Conservation (phyloP, 257 asterid genomes). For the Solanum lignicaule region DNA sequence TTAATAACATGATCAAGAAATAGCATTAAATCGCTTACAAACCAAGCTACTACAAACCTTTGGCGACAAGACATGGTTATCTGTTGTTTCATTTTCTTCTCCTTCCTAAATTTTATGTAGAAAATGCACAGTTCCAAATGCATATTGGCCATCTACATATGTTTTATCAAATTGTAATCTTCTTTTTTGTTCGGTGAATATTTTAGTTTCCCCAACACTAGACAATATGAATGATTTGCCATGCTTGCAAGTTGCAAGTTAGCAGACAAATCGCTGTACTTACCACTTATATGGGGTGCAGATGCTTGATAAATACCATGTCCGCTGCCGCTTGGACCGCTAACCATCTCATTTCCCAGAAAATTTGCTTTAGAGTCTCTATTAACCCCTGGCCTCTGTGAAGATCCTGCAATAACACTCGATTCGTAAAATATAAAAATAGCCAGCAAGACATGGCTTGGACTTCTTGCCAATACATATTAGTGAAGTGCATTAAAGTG, state of each 20-base stretch:
- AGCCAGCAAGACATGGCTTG: background rate
- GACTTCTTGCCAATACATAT: background rate
- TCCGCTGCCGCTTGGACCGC: conserved; percentile 47
- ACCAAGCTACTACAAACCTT: background rate
- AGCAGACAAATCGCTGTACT: background rate
- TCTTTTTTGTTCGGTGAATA: background rate
- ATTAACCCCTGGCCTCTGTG: conserved; percentile 40
- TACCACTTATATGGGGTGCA: conserved; percentile 36
- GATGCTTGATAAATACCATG: conserved; percentile 62
- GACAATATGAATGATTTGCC: background rate
- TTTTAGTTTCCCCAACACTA: background rate
- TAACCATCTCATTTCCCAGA: conserved; percentile 52
- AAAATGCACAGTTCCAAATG: background rate
- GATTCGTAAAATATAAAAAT: background rate
- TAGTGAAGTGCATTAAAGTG: background rate
- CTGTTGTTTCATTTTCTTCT: background rate
- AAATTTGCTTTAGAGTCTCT: conserved; percentile 48
- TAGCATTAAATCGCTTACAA: background rate
- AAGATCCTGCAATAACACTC: conserved; percentile 39
- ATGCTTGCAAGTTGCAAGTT: background rate
- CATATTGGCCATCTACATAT: background rate
- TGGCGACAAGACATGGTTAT: background rate
- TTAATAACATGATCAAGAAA: background rate
- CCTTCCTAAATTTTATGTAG: background rate
- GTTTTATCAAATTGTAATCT: background rate